Conservation (phyloP, 2,329 filamentous ascomycete genomes). For the Escovopsis sp. region DNA sequence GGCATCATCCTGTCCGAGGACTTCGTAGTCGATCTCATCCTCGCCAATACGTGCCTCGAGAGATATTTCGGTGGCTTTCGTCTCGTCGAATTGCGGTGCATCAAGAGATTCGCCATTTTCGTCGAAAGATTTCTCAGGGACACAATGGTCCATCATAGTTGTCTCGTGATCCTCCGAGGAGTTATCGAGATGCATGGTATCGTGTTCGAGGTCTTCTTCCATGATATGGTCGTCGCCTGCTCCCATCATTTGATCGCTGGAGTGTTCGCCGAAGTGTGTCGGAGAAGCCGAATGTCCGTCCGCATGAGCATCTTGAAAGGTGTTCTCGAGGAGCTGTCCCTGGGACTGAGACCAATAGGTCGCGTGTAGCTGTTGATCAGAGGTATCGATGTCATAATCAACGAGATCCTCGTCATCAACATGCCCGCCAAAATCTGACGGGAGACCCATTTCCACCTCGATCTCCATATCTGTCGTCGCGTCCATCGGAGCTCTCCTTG, state of each 20-base stretch:
- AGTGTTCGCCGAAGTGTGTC: background rate
- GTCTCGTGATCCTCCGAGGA: background rate
- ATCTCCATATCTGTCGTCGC: slow-evolving; percentile 18
- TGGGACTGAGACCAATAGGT: slow-evolving; percentile 2
- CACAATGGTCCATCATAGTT: background rate
- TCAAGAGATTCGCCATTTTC: slow-evolving; percentile 1
- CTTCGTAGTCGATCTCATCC: slow-evolving; percentile 4
- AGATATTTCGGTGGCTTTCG: background rate
- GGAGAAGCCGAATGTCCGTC: too few species aligned
- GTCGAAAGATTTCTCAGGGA: background rate
- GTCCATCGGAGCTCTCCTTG: too few species aligned
- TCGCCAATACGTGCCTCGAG: background rate
- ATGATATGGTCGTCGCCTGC: background rate
- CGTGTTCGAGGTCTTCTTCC: background rate
- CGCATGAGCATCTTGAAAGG: background rate
- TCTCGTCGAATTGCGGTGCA: background rate
- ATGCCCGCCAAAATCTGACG: slow-evolving; percentile 10
- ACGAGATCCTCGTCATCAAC: slow-evolving; percentile 22
- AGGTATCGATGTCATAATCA: slow-evolving; percentile 20
- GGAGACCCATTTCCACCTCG: slow-evolving; percentile 16
- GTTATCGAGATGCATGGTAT: slow-evolving; percentile 4
- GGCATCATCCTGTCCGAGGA: slow-evolving; percentile 2
- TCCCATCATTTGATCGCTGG: background rate
- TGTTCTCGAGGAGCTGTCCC: background rate
- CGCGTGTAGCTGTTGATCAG: slow-evolving; percentile 7